These are phyloP conservation scores for Sutorius australiensis DNA, from an alignment of 768 basidiomycete species.

Conservation along the genomic window DNA sequence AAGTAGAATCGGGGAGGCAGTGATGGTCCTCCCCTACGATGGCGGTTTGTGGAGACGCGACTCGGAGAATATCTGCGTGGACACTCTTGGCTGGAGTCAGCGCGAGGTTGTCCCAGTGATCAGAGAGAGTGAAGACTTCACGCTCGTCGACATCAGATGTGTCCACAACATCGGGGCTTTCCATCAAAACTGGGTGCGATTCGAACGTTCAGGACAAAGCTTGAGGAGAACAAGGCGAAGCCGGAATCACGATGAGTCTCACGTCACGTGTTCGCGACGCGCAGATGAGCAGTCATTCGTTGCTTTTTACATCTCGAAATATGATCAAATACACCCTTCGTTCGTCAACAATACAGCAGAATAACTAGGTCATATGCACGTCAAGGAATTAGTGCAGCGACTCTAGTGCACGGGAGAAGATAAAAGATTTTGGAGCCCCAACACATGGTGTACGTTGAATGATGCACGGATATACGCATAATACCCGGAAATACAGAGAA, in stretches of 20 bases:
- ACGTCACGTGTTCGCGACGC: conserved; percentile 21
- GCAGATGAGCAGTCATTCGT: neutral
- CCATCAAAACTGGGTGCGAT: conserved; percentile 13
- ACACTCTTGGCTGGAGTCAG: neutral
- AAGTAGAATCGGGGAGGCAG: neutral
- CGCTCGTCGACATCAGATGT: conserved; percentile 64
- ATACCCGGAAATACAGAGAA: conserved; percentile 21
- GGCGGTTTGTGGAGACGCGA: conserved; percentile 1
- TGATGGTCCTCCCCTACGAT: neutral
- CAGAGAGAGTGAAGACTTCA: conserved; percentile 36
- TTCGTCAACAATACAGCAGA: conserved; percentile 18
- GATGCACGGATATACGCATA: conserved; percentile 23
- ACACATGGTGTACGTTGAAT: conserved; percentile 8
- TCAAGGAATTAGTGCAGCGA: conserved; percentile 5
- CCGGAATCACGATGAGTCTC: neutral
- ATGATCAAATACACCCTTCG: conserved; percentile 9
- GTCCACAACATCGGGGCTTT: conserved; percentile 45
- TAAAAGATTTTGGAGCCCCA: conserved; percentile 1
- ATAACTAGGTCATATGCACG: conserved; percentile 6
- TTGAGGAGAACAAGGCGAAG: too few relatives aligned
- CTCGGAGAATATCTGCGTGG: neutral
- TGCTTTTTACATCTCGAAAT: neutral
- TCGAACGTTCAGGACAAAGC: neutral
- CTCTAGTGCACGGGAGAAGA: neutral
- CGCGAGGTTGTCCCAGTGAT: neutral